Base-by-base conservation (phyloP, 148 eudicot genomes). In the Cornus kousa region DNA sequence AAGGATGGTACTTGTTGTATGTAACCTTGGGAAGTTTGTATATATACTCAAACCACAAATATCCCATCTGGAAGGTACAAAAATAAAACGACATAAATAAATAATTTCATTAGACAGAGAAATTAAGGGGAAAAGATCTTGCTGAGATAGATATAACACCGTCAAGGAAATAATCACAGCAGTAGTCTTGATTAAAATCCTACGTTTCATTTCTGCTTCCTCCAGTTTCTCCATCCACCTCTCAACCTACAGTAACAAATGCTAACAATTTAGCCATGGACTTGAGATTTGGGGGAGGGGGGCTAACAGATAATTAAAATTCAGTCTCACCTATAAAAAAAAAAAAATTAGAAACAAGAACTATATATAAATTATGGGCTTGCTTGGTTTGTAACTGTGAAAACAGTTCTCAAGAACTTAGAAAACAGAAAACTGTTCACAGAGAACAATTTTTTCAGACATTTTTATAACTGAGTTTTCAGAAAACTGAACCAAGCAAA, bases 181-280 rank as follows among this genome's bases (percentile, higher is more conserved):
- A 59, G 90, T 80, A 50, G 87, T 69, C 88, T 96, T 96, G 48
- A 92, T 86, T 68, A 88, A 76, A 72, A 85, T 80, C 86, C 87
- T 90, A 67, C 86, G 83, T 72, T 87, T 96, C 39, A 59, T 74
- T 77, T 96, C 99, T n/a, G 87, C 70, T 88, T 92, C 99, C 86
- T 96, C 98, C 77, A 96, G 85, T 77, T 94, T 96, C 78, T 93
- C 99, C 99, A 96, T 92, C 99, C 95, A 96, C 76, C 88, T 90
- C 82, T 96, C 99, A 68, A 96, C 94, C 99, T 96, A 80, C 11
- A 73, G 77, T 74, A 74, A 35, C 57, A 79, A 55, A 55, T 74
- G 60, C 62, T 50, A 40, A 62, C 73, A 67, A 14, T 64, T 72
- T 33, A 78, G 57, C 40, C 76, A 65, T 10, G 11, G 33, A 71